Base-by-base conservation (phyloP, 495 filamentous ascomycete species). In the Neurospora sp. region DNA sequence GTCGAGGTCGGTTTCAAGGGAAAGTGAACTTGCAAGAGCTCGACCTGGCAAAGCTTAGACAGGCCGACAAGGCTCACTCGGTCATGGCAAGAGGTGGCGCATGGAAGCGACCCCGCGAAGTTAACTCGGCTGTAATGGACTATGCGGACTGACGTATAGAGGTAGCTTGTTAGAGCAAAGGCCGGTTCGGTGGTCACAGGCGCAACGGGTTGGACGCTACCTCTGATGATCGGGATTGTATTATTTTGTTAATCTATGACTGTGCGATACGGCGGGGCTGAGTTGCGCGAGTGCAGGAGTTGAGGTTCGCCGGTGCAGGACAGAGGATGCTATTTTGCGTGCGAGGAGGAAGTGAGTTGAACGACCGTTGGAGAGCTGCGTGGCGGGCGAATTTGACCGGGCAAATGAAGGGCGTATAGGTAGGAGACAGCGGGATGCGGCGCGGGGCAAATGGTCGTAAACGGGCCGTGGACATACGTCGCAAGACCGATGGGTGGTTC, bases 1-100 rank as follows among this genome's bases (percentile, higher is more conserved):
- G 41, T 10, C 18, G 71, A 44, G 41, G 23, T 66, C 31, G 54
- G 27, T 16, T 66, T 35, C 8, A 66, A 35, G 54, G 14, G 27
- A 18, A 60, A 66, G 54, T 66, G 54, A 35, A 66, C 54, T 66
- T 9, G 54, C 54, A 66, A 66, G 54, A 66, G 69, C 54, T 74
- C 70, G 72, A 66, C 76, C 76, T 77, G 72, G 42, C 20, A 39
- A 72, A 70, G 74, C 71, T 74, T 62, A 18, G 71, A 69, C 75
- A 71, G 76, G 74, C 73, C 72, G 60, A 73, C 38, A 31, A 72
- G 14, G 42, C 20, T 77, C 75, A 76, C 37, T 77, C 23, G 66
- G 42, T 74, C 76, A 77, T 77, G 69, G 76, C 76, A 74, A 71
- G 23, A 46, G 72, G 39, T 35, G 71, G 71, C 54, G 54, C 54